Base-by-base conservation (phyloP, 2,329 filamentous ascomycete genomes). In the Geosmithia putterillii region DNA sequence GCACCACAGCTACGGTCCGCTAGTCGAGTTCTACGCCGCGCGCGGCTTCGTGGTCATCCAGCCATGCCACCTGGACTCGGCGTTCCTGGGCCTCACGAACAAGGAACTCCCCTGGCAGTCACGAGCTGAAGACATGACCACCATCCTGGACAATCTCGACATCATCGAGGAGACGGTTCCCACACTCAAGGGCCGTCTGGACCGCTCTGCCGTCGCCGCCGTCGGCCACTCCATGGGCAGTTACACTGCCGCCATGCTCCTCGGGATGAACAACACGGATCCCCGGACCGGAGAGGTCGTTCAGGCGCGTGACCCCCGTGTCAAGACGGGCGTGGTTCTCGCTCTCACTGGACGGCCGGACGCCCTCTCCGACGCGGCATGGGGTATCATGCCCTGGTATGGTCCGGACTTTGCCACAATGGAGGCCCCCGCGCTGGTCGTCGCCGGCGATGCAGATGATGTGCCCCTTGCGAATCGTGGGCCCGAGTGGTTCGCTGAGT, bases 21-120 rank as follows among this genome's bases (percentile, higher is more conserved):
- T 57, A 3, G 48, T 37, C 1, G 52, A 56, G 14, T 57, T 52
- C 44, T 55, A 48, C 48, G 54, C 54, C 5, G 48, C 48, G 0
- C 54, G 54, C 32, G 54, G 54, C 5, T 56, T 57, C 22, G 52
- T 50, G 2, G 54, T 57, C 32, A 49, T 57, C 20, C 54, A 56
- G 10, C 53, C 54, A 2, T 57, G 54, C 0, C 54, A 55, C 14
- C 15, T 55, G 21, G 54, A 50, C 42, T 54, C 54, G 7, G 45
- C 46, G 0, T 46, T 49, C 2, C 40, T 57, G 1, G 45, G 35
- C 1, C 44, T 48, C 4, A n/a, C 7, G 34, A 36, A 18, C 36
- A 20, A 19, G 36, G 19, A 20, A 5, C 14, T 38, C 14, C 40
- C 48, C 0, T 47, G 55, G 41, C 47, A 54, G 0, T 46, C 50